phyloP scores from a whole-genome alignment of 306 rosid genomes.

The Malus orientalis region DNA sequence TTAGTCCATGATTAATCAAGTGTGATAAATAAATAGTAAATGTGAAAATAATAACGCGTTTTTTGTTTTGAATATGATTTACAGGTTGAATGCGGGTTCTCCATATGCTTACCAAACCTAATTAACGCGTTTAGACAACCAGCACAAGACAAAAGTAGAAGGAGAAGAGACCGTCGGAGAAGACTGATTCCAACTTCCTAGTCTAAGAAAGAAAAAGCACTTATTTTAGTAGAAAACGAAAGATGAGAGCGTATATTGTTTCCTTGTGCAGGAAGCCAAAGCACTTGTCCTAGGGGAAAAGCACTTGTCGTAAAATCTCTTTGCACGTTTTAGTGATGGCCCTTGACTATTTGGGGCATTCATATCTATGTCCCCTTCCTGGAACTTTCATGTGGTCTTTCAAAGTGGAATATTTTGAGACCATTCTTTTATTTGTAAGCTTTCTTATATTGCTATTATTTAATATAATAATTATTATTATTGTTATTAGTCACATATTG shows the following conservation, averaged over 20 bases:
- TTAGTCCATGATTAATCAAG: not conserved
- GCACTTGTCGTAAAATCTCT: not conserved
- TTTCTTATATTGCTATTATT: no score
- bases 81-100: conserved; percentile 20
- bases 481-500: conserved; percentile 1
- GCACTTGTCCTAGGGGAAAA: not conserved
- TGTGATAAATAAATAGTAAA: not conserved
- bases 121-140: conserved; percentile 1
- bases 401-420: not conserved
- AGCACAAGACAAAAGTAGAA: not conserved
- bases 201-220: not conserved
- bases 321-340: conserved; percentile 3
- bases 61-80: not conserved
- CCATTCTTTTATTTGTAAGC: conserved; percentile 5
- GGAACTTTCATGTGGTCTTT: not conserved
- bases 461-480: not conserved
- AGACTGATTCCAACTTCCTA: not conserved
- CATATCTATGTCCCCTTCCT: not conserved
- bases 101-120: conserved; percentile 12
- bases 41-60: not conserved
- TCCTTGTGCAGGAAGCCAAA: not conserved
- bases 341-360: not conserved
- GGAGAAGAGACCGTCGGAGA: not conserved
- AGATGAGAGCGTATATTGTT: not conserved
- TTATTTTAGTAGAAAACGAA: not conserved